Percentiles rank a stretch among this genome's conserved stretches.
Evolutionary conservation across 495 filamentous ascomycete species (phyloP).

Genomic region (Penicillium canariense): DNA sequence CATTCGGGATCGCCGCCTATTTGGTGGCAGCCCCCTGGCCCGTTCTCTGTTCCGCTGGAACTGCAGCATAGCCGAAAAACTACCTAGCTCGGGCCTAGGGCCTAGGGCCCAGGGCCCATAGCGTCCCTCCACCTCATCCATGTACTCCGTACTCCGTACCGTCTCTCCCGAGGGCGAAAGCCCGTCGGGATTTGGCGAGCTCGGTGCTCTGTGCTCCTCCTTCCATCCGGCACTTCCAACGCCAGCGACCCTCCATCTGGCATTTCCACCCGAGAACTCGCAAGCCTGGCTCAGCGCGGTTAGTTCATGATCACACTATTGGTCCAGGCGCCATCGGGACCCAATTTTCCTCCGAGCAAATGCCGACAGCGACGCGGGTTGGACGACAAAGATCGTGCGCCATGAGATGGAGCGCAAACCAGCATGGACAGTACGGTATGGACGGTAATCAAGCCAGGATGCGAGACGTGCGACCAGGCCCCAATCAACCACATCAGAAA

Average conservation of each 20-base stretch:
- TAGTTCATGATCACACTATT: slow-evolving; percentile 15
- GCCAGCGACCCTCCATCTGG: slow-evolving; percentile 9
- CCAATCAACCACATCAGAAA: too few relatives aligned
- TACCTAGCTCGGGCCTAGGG: too few relatives aligned
- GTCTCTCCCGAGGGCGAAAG: not conserved
- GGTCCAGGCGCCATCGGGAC: slow-evolving; percentile 14
- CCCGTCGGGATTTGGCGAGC: slow-evolving; percentile 10
- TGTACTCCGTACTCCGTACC: too few relatives aligned
- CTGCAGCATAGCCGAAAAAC: slow-evolving; percentile 1
- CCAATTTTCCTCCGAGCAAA: slow-evolving; percentile 33
- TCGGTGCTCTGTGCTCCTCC: slow-evolving; percentile 7
- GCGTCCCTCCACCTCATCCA: too few relatives aligned
- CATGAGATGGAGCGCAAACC: not conserved
- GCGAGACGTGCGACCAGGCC: too few relatives aligned
- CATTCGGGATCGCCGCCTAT: slow-evolving; percentile 27
- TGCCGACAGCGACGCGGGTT: slow-evolving; percentile 25
- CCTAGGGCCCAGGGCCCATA: too few relatives aligned
- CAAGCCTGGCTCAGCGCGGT: slow-evolving; percentile 7
- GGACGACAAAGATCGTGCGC: not conserved
- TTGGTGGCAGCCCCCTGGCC: slow-evolving; percentile 19
- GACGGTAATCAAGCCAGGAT: too few relatives aligned
- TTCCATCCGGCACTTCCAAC: slow-evolving; percentile 5
- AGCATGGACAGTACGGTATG: too few relatives aligned
- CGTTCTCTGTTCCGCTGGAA: slow-evolving; percentile 18
- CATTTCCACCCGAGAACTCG: slow-evolving; percentile 20